These are phyloP conservation scores for Trametes maxima DNA, from an alignment of 768 basidiomycete genomes.

Conservation along the genomic window DNA sequence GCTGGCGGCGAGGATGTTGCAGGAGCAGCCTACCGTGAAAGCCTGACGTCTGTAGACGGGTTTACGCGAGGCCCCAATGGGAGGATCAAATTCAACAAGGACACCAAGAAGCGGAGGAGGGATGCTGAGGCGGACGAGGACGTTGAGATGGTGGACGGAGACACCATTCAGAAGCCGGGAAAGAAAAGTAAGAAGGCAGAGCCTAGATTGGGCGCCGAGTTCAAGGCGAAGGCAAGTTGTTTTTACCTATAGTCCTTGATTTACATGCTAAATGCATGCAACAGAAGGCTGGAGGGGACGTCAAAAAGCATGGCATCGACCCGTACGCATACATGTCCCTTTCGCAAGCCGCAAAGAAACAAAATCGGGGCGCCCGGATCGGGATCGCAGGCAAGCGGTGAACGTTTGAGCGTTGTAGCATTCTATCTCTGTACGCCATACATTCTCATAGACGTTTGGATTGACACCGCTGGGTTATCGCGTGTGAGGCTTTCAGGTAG, in stretches of 20 bases:
- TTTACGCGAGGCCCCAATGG: conserved; percentile 85
- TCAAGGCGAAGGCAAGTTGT: conserved; percentile 88
- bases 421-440: conserved; percentile 14
- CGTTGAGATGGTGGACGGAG: conserved; percentile 76
- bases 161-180: conserved; percentile 37
- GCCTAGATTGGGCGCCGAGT: conserved; percentile 77
- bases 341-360: conserved; percentile 77
- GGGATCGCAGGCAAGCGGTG: conserved; percentile 68
- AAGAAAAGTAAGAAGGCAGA: conserved; percentile 59
- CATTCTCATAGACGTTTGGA: conserved; percentile 14
- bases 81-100: conserved; percentile 92
- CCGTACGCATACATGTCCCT: conserved; percentile 93
- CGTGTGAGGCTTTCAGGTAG: neutral
- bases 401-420: conserved; percentile 18
- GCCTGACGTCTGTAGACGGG: conserved; percentile 83
- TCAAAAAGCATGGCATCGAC: conserved; percentile 84
- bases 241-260: neutral
- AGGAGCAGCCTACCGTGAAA: conserved; percentile 84
- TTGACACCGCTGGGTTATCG: conserved; percentile 14
- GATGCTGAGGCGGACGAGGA: conserved; percentile 58
- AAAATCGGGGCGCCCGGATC: conserved; percentile 46
- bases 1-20: conserved; percentile 51
- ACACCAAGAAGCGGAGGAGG: conserved; percentile 89
- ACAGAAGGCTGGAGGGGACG: conserved; percentile 93
- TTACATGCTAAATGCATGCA: conserved; percentile 15